A percentile compares a stretch with the other conserved stretches of the same genome.
These are phyloP conservation scores for Aechmea fasciata DNA, from an alignment of 176 grass and related monocot genomes.

Conservation along the genomic window DNA sequence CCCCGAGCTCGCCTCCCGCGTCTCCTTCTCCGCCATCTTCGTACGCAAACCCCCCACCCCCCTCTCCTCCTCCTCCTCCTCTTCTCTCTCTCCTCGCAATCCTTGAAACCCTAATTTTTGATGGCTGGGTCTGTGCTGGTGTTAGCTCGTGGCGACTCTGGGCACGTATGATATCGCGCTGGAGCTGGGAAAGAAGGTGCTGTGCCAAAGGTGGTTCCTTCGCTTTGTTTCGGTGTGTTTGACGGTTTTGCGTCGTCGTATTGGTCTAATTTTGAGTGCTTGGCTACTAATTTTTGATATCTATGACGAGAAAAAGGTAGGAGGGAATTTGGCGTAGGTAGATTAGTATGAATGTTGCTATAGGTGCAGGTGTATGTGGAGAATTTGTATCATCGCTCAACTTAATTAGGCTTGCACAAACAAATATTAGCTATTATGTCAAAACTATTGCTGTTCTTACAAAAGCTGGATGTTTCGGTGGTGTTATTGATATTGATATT, in stretches of 20 bases:
- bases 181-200: constrained; percentile 22
- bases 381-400: too few species aligned
- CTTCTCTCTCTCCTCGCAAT: not conserved
- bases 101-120: constrained; percentile 5
- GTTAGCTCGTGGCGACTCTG: constrained; percentile 19
- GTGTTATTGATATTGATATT: not conserved
- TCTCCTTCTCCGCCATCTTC: constrained; percentile 31
- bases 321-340: too few species aligned
- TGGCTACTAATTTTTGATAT: too few species aligned
- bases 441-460: not conserved
- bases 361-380: too few species aligned
- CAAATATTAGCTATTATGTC: not conserved
- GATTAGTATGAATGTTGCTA: too few species aligned
- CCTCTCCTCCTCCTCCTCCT: not conserved
- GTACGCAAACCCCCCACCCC: not conserved
- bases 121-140: not conserved
- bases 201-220: constrained; percentile 17
- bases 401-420: not conserved
- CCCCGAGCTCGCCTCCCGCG: constrained; percentile 21
- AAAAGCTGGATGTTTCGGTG: not conserved
- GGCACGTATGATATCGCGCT: constrained; percentile 23
- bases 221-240: not conserved
- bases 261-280: too few species aligned
- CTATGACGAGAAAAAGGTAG: too few species aligned
- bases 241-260: too few species aligned